Conservation (phyloP, 2,329 filamentous ascomycete species). For the Parastagonospora nodorum region DNA sequence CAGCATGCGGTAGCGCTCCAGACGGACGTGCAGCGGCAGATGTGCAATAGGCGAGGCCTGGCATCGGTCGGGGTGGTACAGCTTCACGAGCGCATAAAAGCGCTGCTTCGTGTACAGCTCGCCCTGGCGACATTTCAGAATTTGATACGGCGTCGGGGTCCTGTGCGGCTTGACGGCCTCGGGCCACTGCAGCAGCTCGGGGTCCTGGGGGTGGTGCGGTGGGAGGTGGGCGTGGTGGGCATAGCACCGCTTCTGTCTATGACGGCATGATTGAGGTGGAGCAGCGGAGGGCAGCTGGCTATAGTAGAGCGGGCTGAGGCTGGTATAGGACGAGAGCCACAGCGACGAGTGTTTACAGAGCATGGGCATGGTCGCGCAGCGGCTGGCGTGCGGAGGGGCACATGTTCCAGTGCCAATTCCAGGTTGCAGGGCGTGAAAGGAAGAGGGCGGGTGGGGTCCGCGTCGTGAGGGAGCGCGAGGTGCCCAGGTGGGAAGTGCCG, state of each 20-base stretch:
- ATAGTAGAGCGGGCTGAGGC: conserved; percentile 20
- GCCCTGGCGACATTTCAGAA: conserved; percentile 67
- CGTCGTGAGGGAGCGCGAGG: conserved; percentile 7
- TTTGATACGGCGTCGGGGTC: conserved; percentile 84
- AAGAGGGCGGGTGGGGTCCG: conserved; percentile 4
- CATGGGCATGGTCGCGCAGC: conserved; percentile 47
- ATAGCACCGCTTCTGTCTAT: conserved; percentile 32
- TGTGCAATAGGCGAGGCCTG: conserved; percentile 47
- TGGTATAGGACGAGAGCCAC: conserved; percentile 25
- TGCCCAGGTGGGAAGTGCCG: conserved; percentile 2
- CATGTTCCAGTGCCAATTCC: conserved; percentile 22
- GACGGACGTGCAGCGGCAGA: conserved; percentile 64
- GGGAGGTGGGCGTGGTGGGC: conserved; percentile 30
- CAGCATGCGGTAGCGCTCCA: conserved; percentile 90
- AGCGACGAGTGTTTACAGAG: conserved; percentile 38
- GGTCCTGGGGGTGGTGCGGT: conserved; percentile 18
- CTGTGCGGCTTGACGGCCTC: conserved; percentile 42
- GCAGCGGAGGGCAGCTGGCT: conserved; percentile 12
- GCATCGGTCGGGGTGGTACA: conserved; percentile 86
- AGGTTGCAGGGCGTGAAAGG: conserved; percentile 1
- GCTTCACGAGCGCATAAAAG: conserved; percentile 91
- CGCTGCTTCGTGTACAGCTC: conserved; percentile 79
- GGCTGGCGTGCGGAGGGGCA: conserved; percentile 19
- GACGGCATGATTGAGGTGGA: conserved; percentile 49
- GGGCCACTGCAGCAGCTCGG: conserved; percentile 40